A percentile compares a stretch with the other conserved stretches of the same genome.
Conservation (phyloP, 176 grass and related monocot genomes). For the Avena eriantha region DNA sequence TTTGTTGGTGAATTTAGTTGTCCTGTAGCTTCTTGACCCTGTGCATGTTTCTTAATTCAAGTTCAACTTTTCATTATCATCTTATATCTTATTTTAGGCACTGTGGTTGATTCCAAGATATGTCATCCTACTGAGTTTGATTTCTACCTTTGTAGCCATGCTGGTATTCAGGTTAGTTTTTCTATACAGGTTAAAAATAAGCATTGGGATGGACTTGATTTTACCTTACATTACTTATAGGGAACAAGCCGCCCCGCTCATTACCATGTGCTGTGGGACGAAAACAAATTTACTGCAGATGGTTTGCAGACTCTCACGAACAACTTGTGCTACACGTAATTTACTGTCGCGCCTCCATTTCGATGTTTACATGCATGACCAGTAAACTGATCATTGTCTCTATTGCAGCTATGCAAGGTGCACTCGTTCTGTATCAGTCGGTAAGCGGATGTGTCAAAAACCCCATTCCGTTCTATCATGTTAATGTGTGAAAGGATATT, state of each 20-base stretch:
- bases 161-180: constrained; percentile 67
- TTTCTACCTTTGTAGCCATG: constrained; percentile 84
- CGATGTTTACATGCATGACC: constrained; percentile 14
- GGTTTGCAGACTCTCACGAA: constrained; percentile 75
- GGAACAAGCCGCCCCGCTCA: constrained; percentile 79
- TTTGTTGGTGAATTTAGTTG: constrained; percentile 14
- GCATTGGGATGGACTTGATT: constrained; percentile 9
- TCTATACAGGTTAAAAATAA: constrained; percentile 30
- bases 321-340: constrained; percentile 86
- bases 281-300: constrained; percentile 73
- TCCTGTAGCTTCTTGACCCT: neutral
- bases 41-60: neutral
- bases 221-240: constrained; percentile 40
- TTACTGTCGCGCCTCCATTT: neutral
- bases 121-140: constrained; percentile 92
- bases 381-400: neutral
- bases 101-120: constrained; percentile 74
- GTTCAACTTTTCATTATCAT: constrained; percentile 13
- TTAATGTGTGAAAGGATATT: neutral
- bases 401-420: constrained; percentile 69
- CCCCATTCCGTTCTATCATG: neutral
- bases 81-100: constrained; percentile 49
- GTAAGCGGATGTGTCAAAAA: constrained; percentile 33
- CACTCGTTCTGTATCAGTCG: constrained; percentile 68
- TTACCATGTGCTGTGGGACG: constrained; percentile 84